Base-by-base conservation (phyloP, 78 protist species). In the Speleostelium caveatum region DNA sequence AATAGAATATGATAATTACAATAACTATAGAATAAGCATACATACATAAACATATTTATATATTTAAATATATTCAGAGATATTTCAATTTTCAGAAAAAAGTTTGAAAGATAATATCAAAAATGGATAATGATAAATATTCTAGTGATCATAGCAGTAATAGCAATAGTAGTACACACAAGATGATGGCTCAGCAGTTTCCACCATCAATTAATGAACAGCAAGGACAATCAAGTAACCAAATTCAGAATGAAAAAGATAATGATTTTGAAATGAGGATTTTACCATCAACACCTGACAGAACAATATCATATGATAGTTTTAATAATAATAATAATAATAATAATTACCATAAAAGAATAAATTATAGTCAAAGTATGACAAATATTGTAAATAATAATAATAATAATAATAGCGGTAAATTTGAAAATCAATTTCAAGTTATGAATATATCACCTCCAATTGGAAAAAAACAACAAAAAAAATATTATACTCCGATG, bases 381-480 rank as follows among this genome's bases (percentile, higher is more conserved):
- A 6, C 74, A 38, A 42, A 36, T 33, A 36, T 22, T 35, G 36
- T n/a, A 36, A 36, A 38, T n/a, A 42, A 51, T 19, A 38, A 38
- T 2, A 39, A 66, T 22, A 39, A 10, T 12, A 45, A 45, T 10
- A 45, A 45, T 45, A 45, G 10, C 10, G 10, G 10, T 45, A 45
- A 45, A 14, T 12, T 10, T 12, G 10, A 14, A 45, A 45, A 14
- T 45, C 6, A 6, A 45, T 24, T 24, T 33, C 51, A 60, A 53
- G 65, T 63, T 6, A 72, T 51, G 78, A 10, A 51, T 32, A 51
- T 53, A 59, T 69, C 75, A 14, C 75, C 75, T 24, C 41, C 42
- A n/a, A 42, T 69, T 69, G 28, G 42, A 42, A 69, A 41, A 69
- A 33, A 28, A 42, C 36, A 69, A 33, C 38, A 22, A 35, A 12